Evolutionary conservation across 2,329 filamentous ascomycete genomes (phyloP).

Genomic region (Chaetomium globosum): DNA sequence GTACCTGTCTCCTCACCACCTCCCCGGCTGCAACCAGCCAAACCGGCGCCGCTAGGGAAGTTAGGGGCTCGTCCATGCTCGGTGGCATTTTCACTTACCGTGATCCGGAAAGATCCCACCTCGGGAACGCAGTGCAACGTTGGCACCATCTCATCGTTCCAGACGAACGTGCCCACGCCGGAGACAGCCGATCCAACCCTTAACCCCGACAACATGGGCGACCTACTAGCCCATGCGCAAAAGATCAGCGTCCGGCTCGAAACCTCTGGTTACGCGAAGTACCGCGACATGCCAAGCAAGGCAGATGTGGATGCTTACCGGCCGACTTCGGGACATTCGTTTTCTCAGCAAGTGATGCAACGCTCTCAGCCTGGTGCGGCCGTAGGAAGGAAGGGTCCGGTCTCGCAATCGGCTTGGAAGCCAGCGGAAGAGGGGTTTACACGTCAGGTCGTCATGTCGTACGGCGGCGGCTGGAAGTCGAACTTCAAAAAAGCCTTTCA

Average conservation of each 20-base stretch:
- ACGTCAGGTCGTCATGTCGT: slow-evolving; percentile 61
- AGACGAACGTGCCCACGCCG: slow-evolving; percentile 45
- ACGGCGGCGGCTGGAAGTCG: slow-evolving; percentile 53
- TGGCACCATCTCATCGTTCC: slow-evolving; percentile 62
- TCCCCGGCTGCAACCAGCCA: background rate
- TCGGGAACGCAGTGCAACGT: slow-evolving; percentile 76
- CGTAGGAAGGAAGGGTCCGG: background rate
- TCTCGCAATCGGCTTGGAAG: background rate
- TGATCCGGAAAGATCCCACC: slow-evolving; percentile 74
- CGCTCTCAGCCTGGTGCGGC: background rate
- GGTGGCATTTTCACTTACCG: slow-evolving; percentile 57
- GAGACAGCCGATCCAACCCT: slow-evolving; percentile 36
- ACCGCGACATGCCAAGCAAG: slow-evolving; percentile 52
- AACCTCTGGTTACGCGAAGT: slow-evolving; percentile 60
- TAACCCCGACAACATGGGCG: slow-evolving; percentile 36
- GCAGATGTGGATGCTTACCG: slow-evolving; percentile 42
- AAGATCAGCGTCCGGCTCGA: slow-evolving; percentile 58
- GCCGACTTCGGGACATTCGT: slow-evolving; percentile 27
- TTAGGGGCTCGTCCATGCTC: slow-evolving; percentile 22
- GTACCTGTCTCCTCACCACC: slow-evolving; percentile 15
- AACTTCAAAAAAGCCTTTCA: slow-evolving; percentile 53
- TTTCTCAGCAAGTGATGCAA: slow-evolving; percentile 23
- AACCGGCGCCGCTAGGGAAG: slow-evolving; percentile 19
- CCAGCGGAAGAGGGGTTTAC: slow-evolving; percentile 47
- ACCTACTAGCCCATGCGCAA: slow-evolving; percentile 36